Evolutionary conservation across 2,329 filamentous ascomycete genomes (phyloP), one percentile per base, ranked within the genome.

Genomic region (Epichloe elymi): DNA sequence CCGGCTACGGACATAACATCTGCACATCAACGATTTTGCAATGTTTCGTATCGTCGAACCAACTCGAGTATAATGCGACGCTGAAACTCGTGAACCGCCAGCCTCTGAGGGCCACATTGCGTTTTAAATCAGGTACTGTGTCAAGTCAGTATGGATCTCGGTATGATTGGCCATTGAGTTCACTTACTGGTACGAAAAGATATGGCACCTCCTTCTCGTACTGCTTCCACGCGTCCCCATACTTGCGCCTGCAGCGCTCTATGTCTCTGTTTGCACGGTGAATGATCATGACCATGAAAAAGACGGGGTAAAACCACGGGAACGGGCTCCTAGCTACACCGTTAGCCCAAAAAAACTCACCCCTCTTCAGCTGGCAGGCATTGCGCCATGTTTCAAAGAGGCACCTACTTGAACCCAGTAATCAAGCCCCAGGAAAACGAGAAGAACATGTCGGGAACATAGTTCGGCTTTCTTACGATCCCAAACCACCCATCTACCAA

Each of bases 281-380:
- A 3, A 81, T 73, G 61, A 94, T 93, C 87, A 93, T 93, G 57
- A 71, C 70, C 36, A 73, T 73, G 66, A 95, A 95, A 74, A 95
- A 95, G 44, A 87, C 66, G 0, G 87, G 85, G 62, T 94, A 93
- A 68, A 95, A 94, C 86, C 88, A 95, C 0, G 88, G 88, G 69
- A 94, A 91, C 0, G 87, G 86, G 60, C 83, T 88, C 59, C 65
- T 66, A 30, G 19, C 19, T 5, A 8, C 26, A 14, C 23, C 14
- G 26, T 30, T 30, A 30, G 26, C 8, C 10, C 26, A 10, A 30
- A 4, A 10, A 30, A 30, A 10, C 4, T 0, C 1, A 3, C 3
- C 3, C 26, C 26, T 11, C 26, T 8, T 30, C 8, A 4, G 8
- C 26, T 30, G 26, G 26, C 26, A 10, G 26, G 26, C 3, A 10